Percentiles rank a stretch among this genome's conserved stretches.
phyloP scores from a whole-genome alignment of 2,329 filamentous ascomycete genomes.

The Calonectria pseudoturangicola region DNA sequence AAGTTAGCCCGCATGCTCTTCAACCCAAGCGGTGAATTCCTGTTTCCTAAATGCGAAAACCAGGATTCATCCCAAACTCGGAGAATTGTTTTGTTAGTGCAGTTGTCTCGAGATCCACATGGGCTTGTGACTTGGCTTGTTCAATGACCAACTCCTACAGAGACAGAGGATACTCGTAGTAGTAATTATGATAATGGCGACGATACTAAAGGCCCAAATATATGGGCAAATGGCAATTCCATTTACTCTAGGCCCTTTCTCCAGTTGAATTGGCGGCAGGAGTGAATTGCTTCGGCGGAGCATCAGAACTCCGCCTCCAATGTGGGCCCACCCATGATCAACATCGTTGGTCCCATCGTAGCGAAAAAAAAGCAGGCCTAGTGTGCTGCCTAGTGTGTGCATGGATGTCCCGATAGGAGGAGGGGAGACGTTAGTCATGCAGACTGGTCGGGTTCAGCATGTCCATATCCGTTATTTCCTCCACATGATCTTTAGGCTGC shows the following conservation, averaged over 20 bases:
- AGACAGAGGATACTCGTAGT: background rate
- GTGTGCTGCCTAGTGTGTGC: constrained; percentile 29
- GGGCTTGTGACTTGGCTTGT: background rate
- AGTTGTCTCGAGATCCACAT: background rate
- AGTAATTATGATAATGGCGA: background rate
- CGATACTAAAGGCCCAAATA: background rate
- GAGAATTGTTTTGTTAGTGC: constrained; percentile 16
- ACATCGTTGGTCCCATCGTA: constrained; percentile 28
- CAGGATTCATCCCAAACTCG: constrained; percentile 2
- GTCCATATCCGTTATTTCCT: background rate
- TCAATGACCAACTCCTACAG: background rate
- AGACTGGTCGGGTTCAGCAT: constrained; percentile 2
- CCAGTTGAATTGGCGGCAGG: background rate
- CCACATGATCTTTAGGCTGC: background rate
- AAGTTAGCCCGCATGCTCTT: background rate
- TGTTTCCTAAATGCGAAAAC: constrained; percentile 3
- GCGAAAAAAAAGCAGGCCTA: constrained; percentile 6
- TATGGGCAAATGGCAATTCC: background rate
- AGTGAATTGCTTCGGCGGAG: constrained; percentile 2
- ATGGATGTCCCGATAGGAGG: constrained; percentile 32
- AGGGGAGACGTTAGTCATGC: constrained; percentile 35
- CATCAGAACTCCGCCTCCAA: constrained; percentile 17
- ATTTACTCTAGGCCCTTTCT: background rate
- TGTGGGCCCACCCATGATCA: constrained; percentile 4
- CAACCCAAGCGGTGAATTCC: background rate